Evolutionary conservation across 306 rosid species (phyloP), one percentile per base, ranked within the genome.

Genomic region (Astragalus membranaceus): DNA sequence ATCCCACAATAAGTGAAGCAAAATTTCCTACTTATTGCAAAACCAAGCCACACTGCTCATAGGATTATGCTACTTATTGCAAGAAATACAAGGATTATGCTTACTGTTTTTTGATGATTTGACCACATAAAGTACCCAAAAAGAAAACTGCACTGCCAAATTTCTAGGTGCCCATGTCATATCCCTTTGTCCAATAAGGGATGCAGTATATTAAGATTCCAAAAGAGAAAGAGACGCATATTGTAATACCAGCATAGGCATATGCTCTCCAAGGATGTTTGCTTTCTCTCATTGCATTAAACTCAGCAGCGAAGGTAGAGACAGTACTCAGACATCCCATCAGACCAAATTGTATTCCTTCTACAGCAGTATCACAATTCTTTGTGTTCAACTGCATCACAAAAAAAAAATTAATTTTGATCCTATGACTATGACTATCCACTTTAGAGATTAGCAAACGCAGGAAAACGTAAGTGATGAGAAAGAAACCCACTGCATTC

Each of bases 311-410:
- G 54, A 93, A 88, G n/a, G 98, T 84, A 10, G 97, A 88, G 5
- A 93, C 94, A 8, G 97, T 90, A 76, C 98, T 93, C 74, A 90
- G 75, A 80, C 97, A 90, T 10, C 98, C 92, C 83, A 87, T 33
- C 11, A 90, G 50, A 65, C 97, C 97, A 46, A 93, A 69, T 57
- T 93, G 92, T 49, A 84, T 49, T 67, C 96, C 96, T 8, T 75
- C 33, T 43, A 78, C 80, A 23, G 84, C 75, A 6, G 83, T 93
- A 33, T 90, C 86, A 52, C 88, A 83, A 23, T 67, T 65, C 80
- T 51, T 75, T 20, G 76, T 78, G 36, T 83, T 83, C 57, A 83
- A 90, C 96, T 92, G 89, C 76, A 78, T 17, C 74, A 62, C 10
- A 50, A 39, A 79, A 36, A 36, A 11, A 46, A n/a, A n/a, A 46